Percentiles rank a stretch among this genome's conserved stretches.
Evolutionary conservation across 768 basidiomycete species (phyloP).

Genomic region (Pleurotus pulmonarius): DNA sequence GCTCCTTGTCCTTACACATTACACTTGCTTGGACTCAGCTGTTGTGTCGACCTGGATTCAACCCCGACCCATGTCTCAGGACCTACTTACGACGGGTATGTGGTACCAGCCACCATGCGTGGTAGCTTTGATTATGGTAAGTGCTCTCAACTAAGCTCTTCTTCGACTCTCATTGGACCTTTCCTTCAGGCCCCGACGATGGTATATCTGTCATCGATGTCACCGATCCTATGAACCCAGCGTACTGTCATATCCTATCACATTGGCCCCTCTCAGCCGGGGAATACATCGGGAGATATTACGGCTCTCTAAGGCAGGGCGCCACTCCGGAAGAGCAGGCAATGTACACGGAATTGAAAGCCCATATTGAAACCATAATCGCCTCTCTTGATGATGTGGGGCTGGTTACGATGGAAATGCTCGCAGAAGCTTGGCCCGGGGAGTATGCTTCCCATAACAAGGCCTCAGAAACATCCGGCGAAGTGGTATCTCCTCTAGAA

Average conservation of each 20-base stretch:
- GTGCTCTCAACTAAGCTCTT: constrained; percentile 1
- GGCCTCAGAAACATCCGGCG: neutral
- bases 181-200: constrained; percentile 27
- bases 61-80: constrained; percentile 12
- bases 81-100: constrained; percentile 10
- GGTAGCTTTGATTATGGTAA: constrained; percentile 22
- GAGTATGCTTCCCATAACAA: neutral
- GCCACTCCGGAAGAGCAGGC: neutral
- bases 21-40: constrained; percentile 26
- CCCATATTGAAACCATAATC: neutral
- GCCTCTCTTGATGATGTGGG: neutral
- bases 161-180: neutral
- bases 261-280: neutral
- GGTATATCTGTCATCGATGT: constrained; percentile 33
- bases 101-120: constrained; percentile 19
- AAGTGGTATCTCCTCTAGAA: neutral
- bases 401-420: constrained; percentile 3
- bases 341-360: neutral
- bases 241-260: constrained; percentile 22
- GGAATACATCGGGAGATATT: constrained; percentile 5
- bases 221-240: constrained; percentile 21
- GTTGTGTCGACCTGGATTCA: constrained; percentile 22
- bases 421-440: constrained; percentile 7
- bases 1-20: constrained; percentile 29
- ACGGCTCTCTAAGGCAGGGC: neutral